phyloP scores from a whole-genome alignment of 108 stramenopile species.

The Nannochloropsis oceanica region DNA sequence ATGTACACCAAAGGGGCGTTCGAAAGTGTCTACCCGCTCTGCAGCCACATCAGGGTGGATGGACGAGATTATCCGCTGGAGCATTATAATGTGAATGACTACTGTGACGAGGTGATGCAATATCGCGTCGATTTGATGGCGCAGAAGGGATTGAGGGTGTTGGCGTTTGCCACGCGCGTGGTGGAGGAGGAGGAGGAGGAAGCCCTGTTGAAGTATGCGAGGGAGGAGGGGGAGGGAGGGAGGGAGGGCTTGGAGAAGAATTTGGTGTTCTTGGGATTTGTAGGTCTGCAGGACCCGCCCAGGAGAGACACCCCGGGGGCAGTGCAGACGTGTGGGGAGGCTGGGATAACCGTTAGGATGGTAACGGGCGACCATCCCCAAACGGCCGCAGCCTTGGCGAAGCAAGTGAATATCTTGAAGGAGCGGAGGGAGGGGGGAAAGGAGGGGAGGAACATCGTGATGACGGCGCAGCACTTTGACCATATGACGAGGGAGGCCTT shows the following conservation, averaged over 20 bases:
- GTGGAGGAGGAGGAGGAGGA: neutral
- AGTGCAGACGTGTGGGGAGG: slow-evolving; percentile 57
- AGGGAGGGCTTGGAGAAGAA: neutral
- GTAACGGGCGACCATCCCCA: slow-evolving; percentile 81
- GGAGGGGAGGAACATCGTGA: neutral
- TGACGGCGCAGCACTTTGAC: neutral
- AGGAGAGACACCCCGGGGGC: slow-evolving; percentile 63
- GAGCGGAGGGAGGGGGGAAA: neutral
- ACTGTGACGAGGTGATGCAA: neutral
- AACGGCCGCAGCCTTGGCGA: slow-evolving; percentile 71
- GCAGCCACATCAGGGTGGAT: neutral
- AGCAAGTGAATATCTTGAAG: slow-evolving; percentile 54
- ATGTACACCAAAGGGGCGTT: neutral
- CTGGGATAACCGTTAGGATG: slow-evolving; percentile 80
- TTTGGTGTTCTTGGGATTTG: slow-evolving; percentile 41
- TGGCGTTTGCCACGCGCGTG: neutral
- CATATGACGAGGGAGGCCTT: neutral
- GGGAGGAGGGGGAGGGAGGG: neutral
- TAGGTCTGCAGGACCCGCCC: slow-evolving; percentile 41
- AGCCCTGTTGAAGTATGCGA: neutral
- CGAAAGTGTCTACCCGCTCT: neutral
- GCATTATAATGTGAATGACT: neutral
- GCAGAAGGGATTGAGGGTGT: neutral
- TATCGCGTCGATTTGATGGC: neutral
- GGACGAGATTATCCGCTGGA: neutral